Conservation (phyloP, 2,329 filamentous ascomycete species). For the Reticulascus tulasneorum region DNA sequence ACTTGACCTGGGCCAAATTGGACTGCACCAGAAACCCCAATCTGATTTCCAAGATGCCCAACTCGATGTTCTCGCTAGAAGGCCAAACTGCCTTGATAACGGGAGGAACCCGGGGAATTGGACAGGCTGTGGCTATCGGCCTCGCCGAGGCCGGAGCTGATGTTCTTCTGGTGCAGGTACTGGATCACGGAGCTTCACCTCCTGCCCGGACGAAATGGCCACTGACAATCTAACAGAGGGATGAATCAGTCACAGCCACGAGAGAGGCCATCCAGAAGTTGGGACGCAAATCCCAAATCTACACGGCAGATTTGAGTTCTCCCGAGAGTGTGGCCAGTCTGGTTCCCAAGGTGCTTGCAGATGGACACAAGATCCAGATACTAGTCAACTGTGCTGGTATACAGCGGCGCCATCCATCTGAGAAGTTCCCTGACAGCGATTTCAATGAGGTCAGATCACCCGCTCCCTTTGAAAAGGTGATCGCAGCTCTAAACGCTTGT, state of each 20-base stretch:
- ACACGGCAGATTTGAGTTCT: slow-evolving; percentile 65
- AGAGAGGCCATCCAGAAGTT: slow-evolving; percentile 59
- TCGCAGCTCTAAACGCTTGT: background rate
- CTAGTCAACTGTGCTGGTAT: slow-evolving; percentile 86
- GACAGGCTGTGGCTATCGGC: slow-evolving; percentile 52
- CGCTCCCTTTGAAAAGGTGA: too few species aligned
- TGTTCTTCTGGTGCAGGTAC: slow-evolving; percentile 50
- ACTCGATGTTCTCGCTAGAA: slow-evolving; percentile 47
- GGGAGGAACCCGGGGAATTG: slow-evolving; percentile 55
- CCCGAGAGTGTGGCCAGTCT: slow-evolving; percentile 57
- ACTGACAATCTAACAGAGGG: slow-evolving; percentile 28
- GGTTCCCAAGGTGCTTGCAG: slow-evolving; percentile 55
- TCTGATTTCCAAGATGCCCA: slow-evolving; percentile 28
- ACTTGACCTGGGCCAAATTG: too few species aligned
- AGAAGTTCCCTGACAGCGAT: slow-evolving; percentile 71
- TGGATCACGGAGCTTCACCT: too few species aligned
- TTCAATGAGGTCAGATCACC: slow-evolving; percentile 62
- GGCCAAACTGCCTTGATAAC: slow-evolving; percentile 56
- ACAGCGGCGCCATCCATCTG: slow-evolving; percentile 71
- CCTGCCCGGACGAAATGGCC: too few species aligned
- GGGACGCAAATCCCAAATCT: slow-evolving; percentile 63
- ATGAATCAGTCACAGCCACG: slow-evolving; percentile 44
- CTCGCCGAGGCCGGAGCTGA: slow-evolving; percentile 58
- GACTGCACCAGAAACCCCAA: too few species aligned
- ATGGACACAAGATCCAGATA: slow-evolving; percentile 66